These are phyloP conservation scores for Withania somnifera DNA, from an alignment of 305 asterid genomes.

Conservation along the genomic window DNA sequence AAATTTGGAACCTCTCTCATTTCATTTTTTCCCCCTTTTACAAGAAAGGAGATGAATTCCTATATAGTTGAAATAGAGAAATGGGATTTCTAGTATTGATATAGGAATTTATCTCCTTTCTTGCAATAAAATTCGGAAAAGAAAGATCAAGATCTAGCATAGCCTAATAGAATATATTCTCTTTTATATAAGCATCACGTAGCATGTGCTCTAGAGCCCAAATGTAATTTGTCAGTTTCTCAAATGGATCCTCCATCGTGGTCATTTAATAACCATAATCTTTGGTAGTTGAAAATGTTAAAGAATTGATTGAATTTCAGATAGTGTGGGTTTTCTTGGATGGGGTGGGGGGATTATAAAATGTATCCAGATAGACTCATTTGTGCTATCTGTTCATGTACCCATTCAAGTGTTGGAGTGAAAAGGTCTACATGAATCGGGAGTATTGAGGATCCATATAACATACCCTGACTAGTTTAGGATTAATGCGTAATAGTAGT, in stretches of 20 bases:
- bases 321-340: background rate
- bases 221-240: background rate
- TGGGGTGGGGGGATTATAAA: background rate
- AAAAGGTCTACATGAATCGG: background rate
- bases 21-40: too few relatives aligned
- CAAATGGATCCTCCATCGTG: background rate
- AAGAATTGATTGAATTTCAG: background rate
- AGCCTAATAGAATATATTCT: too few relatives aligned
- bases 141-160: background rate
- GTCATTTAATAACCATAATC: background rate
- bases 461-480: background rate
- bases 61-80: background rate
- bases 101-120: background rate
- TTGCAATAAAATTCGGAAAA: background rate
- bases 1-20: background rate
- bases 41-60: background rate
- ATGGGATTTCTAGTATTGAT: background rate
- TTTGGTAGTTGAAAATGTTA: background rate
- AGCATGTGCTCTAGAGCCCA: background rate
- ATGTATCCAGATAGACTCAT: background rate
- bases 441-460: background rate
- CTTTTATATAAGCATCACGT: background rate
- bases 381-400: background rate
- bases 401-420: background rate
- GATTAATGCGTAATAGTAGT: background rate